phyloP scores from a whole-genome alignment of 208 protist genomes.

The Leishmania braziliensis region DNA sequence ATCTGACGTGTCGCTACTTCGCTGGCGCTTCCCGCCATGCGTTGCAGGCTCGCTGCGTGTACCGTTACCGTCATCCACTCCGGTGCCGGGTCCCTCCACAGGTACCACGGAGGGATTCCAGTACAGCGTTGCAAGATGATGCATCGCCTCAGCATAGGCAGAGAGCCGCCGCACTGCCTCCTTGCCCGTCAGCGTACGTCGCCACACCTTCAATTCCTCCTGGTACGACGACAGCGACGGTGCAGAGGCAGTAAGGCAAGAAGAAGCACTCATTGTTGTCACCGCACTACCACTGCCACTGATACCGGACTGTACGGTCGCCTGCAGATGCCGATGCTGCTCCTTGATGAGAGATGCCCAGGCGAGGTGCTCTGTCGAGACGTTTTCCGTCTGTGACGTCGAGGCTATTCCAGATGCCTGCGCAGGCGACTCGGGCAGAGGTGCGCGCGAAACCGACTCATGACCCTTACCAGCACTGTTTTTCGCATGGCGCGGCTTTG shows the following conservation, averaged over 20 bases:
- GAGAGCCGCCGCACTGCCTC: slow-evolving; percentile 35
- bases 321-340: slow-evolving; percentile 57
- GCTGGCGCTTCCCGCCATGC: slow-evolving; percentile 10
- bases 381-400: not conserved
- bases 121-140: slow-evolving; percentile 71
- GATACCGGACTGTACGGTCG: slow-evolving; percentile 8
- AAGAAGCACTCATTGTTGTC: not conserved
- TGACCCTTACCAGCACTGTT: not conserved
- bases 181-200: slow-evolving; percentile 25
- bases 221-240: slow-evolving; percentile 5
- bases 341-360: slow-evolving; percentile 54
- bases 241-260: not conserved
- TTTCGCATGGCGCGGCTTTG: not conserved
- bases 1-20: not conserved
- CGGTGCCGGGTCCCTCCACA: not conserved
- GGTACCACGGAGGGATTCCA: slow-evolving; percentile 37
- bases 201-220: slow-evolving; percentile 36
- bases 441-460: not conserved
- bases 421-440: not conserved
- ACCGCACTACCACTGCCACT: slow-evolving; percentile 1
- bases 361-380: slow-evolving; percentile 16
- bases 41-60: not conserved
- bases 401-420: not conserved
- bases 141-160: slow-evolving; percentile 68
- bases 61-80: not conserved